These are phyloP conservation scores for Ceratocystis papillata DNA, from an alignment of 2,329 filamentous ascomycete genomes.

Conservation along the genomic window DNA sequence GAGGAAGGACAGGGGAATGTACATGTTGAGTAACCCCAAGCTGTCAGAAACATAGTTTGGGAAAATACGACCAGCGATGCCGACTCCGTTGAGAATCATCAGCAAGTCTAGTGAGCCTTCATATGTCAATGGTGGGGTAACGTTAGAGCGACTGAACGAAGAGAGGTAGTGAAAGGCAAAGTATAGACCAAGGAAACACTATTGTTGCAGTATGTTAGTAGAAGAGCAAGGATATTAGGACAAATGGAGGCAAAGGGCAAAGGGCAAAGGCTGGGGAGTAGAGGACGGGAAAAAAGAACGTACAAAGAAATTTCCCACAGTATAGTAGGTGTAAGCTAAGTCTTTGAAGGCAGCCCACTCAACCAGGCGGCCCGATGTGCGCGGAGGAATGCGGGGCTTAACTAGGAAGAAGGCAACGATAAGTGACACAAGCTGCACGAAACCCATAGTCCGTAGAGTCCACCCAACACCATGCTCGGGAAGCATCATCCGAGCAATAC, in stretches of 20 bases:
- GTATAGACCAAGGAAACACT: slow-evolving; percentile 44
- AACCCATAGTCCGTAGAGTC: slow-evolving; percentile 49
- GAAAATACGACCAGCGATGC: slow-evolving; percentile 46
- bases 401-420: slow-evolving; percentile 33
- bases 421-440: slow-evolving; percentile 43
- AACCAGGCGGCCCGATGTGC: slow-evolving; percentile 35
- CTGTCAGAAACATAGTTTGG: slow-evolving; percentile 50
- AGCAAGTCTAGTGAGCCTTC: slow-evolving; percentile 48
- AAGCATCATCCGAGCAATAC: slow-evolving; percentile 26
- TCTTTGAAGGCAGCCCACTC: slow-evolving; percentile 40
- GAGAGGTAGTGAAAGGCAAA: slow-evolving; percentile 51
- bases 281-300: background rate
- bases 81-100: slow-evolving; percentile 54
- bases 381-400: slow-evolving; percentile 35
- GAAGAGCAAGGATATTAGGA: too few species aligned
- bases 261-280: background rate
- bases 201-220: slow-evolving; percentile 4
- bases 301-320: slow-evolving; percentile 31
- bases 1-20: slow-evolving; percentile 39
- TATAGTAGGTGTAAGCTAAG: slow-evolving; percentile 36
- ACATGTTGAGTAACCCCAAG: slow-evolving; percentile 49
- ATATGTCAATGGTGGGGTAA: slow-evolving; percentile 36
- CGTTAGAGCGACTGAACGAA: slow-evolving; percentile 37
- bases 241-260: background rate
- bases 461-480: slow-evolving; percentile 32